Evolutionary conservation across 495 filamentous ascomycete genomes (phyloP).

Genomic region (Extremus antarcticus): DNA sequence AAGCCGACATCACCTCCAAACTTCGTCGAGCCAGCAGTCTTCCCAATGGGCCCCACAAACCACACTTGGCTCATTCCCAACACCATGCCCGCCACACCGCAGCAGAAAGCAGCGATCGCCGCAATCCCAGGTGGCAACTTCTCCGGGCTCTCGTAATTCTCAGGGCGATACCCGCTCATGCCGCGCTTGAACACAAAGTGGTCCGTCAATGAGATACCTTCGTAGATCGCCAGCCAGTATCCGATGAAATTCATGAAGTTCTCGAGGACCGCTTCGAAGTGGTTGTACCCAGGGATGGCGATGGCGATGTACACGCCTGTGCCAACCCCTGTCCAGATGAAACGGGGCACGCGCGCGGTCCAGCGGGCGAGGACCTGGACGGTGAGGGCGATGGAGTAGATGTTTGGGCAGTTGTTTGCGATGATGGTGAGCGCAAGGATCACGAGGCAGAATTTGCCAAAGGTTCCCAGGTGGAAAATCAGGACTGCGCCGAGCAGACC

Average conservation of each 20-base stretch:
- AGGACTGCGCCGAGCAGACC: constrained; percentile 62
- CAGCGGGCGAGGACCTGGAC: constrained; percentile 58
- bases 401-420: constrained; percentile 81
- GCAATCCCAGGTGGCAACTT: constrained; percentile 63
- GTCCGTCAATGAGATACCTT: constrained; percentile 57
- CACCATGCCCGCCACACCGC: constrained; percentile 61
- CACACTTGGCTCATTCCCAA: constrained; percentile 69
- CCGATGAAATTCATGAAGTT: constrained; percentile 56
- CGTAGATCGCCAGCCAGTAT: constrained; percentile 81
- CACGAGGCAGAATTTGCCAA: constrained; percentile 75
- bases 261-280: constrained; percentile 60
- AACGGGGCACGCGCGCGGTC: constrained; percentile 61
- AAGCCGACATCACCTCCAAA: constrained; percentile 68
- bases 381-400: constrained; percentile 70
- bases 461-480: constrained; percentile 53
- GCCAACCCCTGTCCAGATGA: constrained; percentile 61
- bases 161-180: constrained; percentile 49
- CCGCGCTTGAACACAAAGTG: constrained; percentile 68
- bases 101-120: constrained; percentile 53
- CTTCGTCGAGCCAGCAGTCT: constrained; percentile 43
- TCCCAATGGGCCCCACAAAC: constrained; percentile 58
- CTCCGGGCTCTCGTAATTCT: constrained; percentile 47
- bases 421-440: constrained; percentile 70
- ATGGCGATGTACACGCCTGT: constrained; percentile 64
- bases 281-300: constrained; percentile 63